A percentile compares a stretch with the other conserved stretches of the same genome.
Evolutionary conservation across 495 filamentous ascomycete species (phyloP).

Genomic region (Sphaerosporella brunnea): DNA sequence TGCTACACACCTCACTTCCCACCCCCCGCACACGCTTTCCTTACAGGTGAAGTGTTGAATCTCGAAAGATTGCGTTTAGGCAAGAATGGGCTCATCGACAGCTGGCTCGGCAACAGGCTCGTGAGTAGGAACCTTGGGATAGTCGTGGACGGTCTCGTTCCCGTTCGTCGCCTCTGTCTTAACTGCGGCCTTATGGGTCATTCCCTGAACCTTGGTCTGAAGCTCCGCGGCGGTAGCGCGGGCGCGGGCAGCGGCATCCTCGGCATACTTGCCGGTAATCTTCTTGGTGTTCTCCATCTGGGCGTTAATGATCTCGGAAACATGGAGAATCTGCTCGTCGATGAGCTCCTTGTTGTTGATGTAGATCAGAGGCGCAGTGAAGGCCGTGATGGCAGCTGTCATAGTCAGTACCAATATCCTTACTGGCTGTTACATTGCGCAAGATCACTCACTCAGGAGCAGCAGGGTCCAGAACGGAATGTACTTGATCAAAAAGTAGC

Average conservation of each 20-base stretch:
- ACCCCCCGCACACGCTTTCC: too few species aligned
- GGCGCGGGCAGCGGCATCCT: constrained; percentile 53
- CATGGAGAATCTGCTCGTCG: constrained; percentile 61
- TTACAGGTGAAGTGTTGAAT: too few species aligned
- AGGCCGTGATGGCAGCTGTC: constrained; percentile 46
- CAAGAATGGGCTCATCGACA: neutral
- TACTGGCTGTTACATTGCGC: neutral
- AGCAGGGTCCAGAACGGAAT: constrained; percentile 85
- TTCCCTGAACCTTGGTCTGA: constrained; percentile 63
- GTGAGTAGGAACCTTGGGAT: neutral
- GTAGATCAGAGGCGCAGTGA: constrained; percentile 80
- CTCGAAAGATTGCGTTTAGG: too few species aligned
- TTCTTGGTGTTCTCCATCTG: constrained; percentile 69
- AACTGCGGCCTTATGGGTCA: constrained; percentile 26
- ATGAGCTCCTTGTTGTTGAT: constrained; percentile 86
- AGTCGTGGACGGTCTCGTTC: neutral
- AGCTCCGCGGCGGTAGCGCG: constrained; percentile 73
- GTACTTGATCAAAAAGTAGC: constrained; percentile 87
- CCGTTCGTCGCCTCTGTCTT: neutral
- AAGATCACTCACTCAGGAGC: constrained; percentile 35
- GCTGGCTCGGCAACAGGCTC: neutral
- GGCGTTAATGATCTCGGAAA: constrained; percentile 50
- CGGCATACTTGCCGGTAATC: constrained; percentile 65
- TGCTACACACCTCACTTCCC: too few species aligned
- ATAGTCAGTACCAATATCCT: constrained; percentile 1